phyloP scores from a whole-genome alignment of 2,329 filamentous ascomycete species.

The Aspergillus eucalypticola region DNA sequence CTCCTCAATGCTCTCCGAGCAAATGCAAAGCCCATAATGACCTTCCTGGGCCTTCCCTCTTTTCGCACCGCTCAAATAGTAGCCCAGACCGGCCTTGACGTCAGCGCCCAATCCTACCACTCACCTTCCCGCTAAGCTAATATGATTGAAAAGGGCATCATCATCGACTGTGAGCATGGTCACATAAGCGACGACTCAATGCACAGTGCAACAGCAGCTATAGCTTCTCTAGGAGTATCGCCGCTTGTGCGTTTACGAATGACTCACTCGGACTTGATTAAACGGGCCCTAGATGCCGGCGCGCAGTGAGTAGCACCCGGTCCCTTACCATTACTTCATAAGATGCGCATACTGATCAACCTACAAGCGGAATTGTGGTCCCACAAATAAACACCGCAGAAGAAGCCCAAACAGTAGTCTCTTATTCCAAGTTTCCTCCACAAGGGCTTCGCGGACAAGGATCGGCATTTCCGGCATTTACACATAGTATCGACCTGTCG shows the following conservation, averaged over 20 bases:
- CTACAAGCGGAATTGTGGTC: conserved; percentile 53
- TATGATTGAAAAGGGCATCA: conserved; percentile 15
- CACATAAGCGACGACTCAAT: conserved; percentile 32
- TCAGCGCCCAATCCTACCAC: neutral
- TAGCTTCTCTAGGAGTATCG: conserved; percentile 27
- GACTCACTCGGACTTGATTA: conserved; percentile 25
- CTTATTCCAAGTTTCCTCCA: conserved; percentile 31
- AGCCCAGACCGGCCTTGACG: conserved; percentile 23
- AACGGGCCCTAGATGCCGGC: conserved; percentile 28
- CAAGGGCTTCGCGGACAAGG: conserved; percentile 32
- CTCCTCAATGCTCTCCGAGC: conserved; percentile 20
- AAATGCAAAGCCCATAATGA: conserved; percentile 21
- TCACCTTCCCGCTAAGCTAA: neutral
- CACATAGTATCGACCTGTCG: conserved; percentile 35
- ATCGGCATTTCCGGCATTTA: conserved; percentile 37
- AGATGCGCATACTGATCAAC: neutral
- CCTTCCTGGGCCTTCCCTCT: conserved; percentile 23
- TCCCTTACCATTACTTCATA: neutral
- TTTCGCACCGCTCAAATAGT: conserved; percentile 24
- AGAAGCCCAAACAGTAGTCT: conserved; percentile 33
- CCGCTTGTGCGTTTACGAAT: conserved; percentile 26
- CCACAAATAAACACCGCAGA: conserved; percentile 53
- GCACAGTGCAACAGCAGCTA: conserved; percentile 30
- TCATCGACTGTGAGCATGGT: conserved; percentile 31
- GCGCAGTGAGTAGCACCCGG: conserved; percentile 21